Base-by-base conservation (phyloP, 208 protist genomes). In the Phytomonas francai region DNA sequence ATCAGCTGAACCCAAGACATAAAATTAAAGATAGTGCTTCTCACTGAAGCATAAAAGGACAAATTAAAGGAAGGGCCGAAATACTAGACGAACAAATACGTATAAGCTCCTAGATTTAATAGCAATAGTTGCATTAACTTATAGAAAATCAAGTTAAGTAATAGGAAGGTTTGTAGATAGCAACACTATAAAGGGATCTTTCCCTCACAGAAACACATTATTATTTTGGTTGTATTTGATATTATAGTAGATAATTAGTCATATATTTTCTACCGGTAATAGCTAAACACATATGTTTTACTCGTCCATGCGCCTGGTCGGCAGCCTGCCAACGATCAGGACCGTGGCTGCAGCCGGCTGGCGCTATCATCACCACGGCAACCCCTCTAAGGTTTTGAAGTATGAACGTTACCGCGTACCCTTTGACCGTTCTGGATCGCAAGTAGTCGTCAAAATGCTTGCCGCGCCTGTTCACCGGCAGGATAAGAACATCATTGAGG, bases 391-490 rank as follows among this genome's bases (percentile, higher is more conserved):
- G 72, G 89, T 95, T 25, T 78, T 97, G 63, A 85, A 84, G 70
- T 91, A 88, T 51, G 91, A 97, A 77, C 81, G 84, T 32, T 97
- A 85, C 62, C 85, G 89, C 30, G 62, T 93, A 14, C 91, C 91
- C 30, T 97, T 97, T 60, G 74, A 94, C 65, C 87, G 89, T 75
- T 81, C 77, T 57, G 74, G 87, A 22, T 67, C 72, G 27, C 79
- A 98, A 65, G 92, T 98, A 33, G 82, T 97, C 12, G 86, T 99
- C 61, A 96, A 96, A 80, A 98, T 99, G 91, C 66, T 98, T 9
- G 89, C 92, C 4, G 93, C 97, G 5, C 96, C 97, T 29, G 94
- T 99, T 28, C 98, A 99, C 73, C 92, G 94, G 51, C 92, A 98
- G 11, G 97, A 99, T 75, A 90, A 98, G 63, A 98, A 97, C 74